Evolutionary conservation across 148 eudicot genomes (phyloP).

Genomic region (Cornus florida): DNA sequence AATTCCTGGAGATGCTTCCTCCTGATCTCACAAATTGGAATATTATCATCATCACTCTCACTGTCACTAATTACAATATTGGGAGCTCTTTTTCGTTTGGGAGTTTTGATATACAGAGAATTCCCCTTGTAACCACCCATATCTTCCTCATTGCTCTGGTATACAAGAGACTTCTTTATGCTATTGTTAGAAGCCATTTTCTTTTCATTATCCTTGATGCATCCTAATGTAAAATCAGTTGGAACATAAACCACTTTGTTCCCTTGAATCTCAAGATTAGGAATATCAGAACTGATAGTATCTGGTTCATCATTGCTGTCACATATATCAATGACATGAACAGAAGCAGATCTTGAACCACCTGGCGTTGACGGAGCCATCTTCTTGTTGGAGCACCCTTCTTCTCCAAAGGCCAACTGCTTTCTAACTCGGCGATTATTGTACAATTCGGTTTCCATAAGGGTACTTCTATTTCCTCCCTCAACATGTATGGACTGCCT

Average conservation of each 20-base stretch:
- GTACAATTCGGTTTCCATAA: background rate
- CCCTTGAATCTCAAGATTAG: slow-evolving; percentile 4
- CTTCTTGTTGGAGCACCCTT: slow-evolving; percentile 30
- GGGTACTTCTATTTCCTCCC: slow-evolving; percentile 7
- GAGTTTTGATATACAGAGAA: slow-evolving; percentile 20
- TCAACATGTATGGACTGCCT: slow-evolving; percentile 5
- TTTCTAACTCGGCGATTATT: slow-evolving; percentile 31
- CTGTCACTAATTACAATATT: slow-evolving; percentile 52
- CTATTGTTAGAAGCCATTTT: slow-evolving; percentile 11
- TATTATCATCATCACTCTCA: slow-evolving; percentile 55
- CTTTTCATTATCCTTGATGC: slow-evolving; percentile 3
- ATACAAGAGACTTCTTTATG: background rate
- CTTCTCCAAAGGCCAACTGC: slow-evolving; percentile 34
- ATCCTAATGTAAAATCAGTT: slow-evolving; percentile 5
- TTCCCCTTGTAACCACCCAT: slow-evolving; percentile 8
- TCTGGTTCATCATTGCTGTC: slow-evolving; percentile 57
- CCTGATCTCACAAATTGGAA: slow-evolving; percentile 52
- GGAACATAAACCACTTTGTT: slow-evolving; percentile 7
- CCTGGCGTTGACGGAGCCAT: slow-evolving; percentile 64
- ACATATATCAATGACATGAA: slow-evolving; percentile 32
- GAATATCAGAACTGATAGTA: background rate
- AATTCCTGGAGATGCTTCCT: slow-evolving; percentile 16
- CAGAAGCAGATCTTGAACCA: slow-evolving; percentile 20
- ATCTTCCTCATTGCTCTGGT: slow-evolving; percentile 22
- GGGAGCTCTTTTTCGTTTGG: slow-evolving; percentile 51